These are phyloP conservation scores for Cunninghamia lanceolata DNA, from an alignment of 75 land plant genomes.

Conservation along the genomic window DNA sequence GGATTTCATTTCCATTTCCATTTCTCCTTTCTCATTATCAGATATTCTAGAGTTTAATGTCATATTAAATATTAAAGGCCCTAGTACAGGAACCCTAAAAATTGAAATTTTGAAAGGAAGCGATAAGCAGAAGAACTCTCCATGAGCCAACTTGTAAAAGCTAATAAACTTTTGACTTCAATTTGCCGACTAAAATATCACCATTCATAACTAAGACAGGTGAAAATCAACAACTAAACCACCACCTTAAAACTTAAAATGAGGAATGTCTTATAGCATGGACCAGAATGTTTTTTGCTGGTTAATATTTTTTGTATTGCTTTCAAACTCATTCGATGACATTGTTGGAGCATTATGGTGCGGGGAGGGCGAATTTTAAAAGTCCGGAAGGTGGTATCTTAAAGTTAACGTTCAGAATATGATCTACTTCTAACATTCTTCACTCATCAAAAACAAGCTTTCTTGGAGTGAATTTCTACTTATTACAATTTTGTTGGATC, in stretches of 20 bases:
- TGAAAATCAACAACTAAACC: neutral
- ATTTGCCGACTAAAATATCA: neutral
- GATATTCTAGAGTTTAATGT: neutral
- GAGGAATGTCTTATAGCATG: neutral
- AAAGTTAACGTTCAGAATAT: neutral
- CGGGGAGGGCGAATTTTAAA: neutral
- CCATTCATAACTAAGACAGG: neutral
- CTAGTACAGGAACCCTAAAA: neutral
- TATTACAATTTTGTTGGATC: neutral
- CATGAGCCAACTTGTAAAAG: neutral
- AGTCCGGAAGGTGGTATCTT: too few relatives aligned
- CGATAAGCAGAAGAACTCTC: neutral
- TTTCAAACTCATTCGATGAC: neutral
- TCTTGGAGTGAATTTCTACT: neutral
- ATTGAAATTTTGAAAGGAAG: neutral
- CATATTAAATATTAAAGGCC: neutral
- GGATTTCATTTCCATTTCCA: too few relatives aligned
- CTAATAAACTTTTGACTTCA: neutral
- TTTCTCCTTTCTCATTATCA: neutral
- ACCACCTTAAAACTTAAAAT: neutral
- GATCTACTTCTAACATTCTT: neutral
- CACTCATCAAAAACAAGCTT: neutral
- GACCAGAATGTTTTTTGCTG: neutral
- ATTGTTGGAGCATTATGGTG: neutral
- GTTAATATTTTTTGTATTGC: neutral